phyloP scores from a whole-genome alignment of 768 basidiomycete genomes.

The Xerocomellus intermedius region DNA sequence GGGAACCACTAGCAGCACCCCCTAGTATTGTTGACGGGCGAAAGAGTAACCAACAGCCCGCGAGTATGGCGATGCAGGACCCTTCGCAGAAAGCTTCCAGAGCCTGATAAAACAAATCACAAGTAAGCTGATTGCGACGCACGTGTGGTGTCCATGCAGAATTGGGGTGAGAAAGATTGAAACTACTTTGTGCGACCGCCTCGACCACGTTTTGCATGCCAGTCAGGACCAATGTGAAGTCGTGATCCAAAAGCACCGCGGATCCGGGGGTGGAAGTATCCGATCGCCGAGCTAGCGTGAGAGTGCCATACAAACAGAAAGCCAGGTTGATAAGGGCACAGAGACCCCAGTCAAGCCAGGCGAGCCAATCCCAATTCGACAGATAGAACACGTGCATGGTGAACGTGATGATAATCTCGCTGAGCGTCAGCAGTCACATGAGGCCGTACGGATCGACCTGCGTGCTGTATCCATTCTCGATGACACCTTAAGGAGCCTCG shows the following conservation, averaged over 20 bases:
- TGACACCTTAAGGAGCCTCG: not conserved
- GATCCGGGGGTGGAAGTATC: not conserved
- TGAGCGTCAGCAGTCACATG: not conserved
- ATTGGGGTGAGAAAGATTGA: not conserved
- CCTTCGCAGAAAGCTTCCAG: not conserved
- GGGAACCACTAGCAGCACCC: too few species aligned
- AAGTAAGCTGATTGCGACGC: not conserved
- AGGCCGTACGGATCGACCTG: not conserved
- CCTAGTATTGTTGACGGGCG: not conserved
- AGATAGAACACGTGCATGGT: not conserved
- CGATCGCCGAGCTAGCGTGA: constrained; percentile 1
- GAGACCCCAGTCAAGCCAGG: not conserved
- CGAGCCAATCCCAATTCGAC: not conserved
- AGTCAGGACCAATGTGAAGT: not conserved
- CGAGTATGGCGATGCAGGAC: not conserved
- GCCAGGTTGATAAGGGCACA: not conserved
- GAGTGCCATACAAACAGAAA: not conserved
- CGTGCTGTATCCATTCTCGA: not conserved
- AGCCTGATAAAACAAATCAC: too few species aligned
- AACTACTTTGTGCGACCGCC: not conserved
- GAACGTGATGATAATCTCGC: not conserved
- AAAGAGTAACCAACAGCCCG: not conserved
- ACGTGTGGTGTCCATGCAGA: too few species aligned
- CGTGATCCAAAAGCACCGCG: not conserved
- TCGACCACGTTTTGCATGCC: constrained; percentile 1